Conservation (phyloP, 2,329 filamentous ascomycete species). For the Phialemoniopsis sp. region DNA sequence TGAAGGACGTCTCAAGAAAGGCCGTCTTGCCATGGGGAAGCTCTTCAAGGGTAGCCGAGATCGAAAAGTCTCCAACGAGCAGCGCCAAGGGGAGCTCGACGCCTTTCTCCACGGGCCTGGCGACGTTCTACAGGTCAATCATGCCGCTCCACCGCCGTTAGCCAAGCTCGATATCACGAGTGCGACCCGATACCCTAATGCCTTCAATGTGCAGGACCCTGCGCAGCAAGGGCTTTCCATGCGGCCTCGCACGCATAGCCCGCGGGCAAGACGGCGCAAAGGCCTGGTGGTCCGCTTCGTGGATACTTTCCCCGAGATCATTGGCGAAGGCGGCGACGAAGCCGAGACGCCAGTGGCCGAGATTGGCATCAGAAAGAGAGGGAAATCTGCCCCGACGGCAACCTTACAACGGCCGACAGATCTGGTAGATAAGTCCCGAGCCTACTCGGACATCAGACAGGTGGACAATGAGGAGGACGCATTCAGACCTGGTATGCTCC, state of each 20-base stretch:
- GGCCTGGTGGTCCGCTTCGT: slow-evolving; percentile 72
- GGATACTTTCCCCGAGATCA: slow-evolving; percentile 70
- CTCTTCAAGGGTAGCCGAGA: slow-evolving; percentile 43
- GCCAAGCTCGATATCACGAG: slow-evolving; percentile 50
- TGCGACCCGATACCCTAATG: slow-evolving; percentile 52
- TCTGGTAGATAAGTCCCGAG: slow-evolving; percentile 17
- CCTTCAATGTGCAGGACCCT: slow-evolving; percentile 36
- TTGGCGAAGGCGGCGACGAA: slow-evolving; percentile 90
- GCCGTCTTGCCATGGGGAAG: slow-evolving; percentile 57
- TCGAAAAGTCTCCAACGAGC: slow-evolving; percentile 28
- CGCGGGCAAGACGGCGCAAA: slow-evolving; percentile 48
- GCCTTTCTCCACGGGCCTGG: slow-evolving; percentile 53
- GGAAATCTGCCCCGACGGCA: slow-evolving; percentile 19
- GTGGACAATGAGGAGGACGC: slow-evolving; percentile 32
- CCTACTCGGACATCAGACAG: no score
- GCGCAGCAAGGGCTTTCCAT: slow-evolving; percentile 39
- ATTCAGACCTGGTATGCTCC: slow-evolving; percentile 49
- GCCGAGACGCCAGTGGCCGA: slow-evolving; percentile 68
- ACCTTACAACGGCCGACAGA: slow-evolving; percentile 18
- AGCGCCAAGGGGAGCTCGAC: slow-evolving; percentile 45
- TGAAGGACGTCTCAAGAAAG: slow-evolving; percentile 26
- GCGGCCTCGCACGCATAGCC: slow-evolving; percentile 36
- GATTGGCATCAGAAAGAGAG: slow-evolving; percentile 57
- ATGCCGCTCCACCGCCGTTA: slow-evolving; percentile 43
- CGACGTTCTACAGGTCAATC: slow-evolving; percentile 50